Conservation (phyloP, 768 basidiomycete species). For the Pisolithus orientalis region DNA sequence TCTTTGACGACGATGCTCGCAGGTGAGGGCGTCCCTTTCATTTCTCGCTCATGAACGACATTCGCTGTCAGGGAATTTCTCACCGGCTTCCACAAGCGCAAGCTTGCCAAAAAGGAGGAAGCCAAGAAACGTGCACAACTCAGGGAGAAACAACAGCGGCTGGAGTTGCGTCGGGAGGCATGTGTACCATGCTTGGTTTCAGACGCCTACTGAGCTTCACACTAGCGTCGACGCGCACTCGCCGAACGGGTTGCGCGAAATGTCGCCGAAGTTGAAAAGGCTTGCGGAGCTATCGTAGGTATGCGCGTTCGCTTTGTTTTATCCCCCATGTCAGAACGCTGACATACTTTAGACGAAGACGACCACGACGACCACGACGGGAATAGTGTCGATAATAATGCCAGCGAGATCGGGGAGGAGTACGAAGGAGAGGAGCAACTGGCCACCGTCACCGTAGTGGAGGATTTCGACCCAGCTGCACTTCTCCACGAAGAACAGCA, state of each 20-base stretch:
- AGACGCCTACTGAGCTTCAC: slow-evolving; percentile 9
- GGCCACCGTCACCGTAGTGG: slow-evolving; percentile 86
- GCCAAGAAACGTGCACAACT: slow-evolving; percentile 69
- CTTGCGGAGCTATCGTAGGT: slow-evolving; percentile 54
- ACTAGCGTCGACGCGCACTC: slow-evolving; percentile 70
- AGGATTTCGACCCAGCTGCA: slow-evolving; percentile 79
- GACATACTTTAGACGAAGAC: slow-evolving; percentile 20
- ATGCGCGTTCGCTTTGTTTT: slow-evolving; percentile 8
- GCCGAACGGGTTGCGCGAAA: slow-evolving; percentile 75
- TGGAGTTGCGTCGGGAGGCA: slow-evolving; percentile 77
- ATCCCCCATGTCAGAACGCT: slow-evolving; percentile 9
- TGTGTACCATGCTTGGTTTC: slow-evolving; percentile 17
- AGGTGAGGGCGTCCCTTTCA: slow-evolving; percentile 39
- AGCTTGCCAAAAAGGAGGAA: slow-evolving; percentile 75
- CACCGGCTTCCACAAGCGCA: slow-evolving; percentile 92
- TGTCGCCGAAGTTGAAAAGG: slow-evolving; percentile 68
- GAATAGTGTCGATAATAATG: slow-evolving; percentile 34
- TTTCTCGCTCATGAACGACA: slow-evolving; percentile 2
- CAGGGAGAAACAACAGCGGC: slow-evolving; percentile 68
- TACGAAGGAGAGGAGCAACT: slow-evolving; percentile 81
- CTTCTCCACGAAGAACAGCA: slow-evolving; percentile 44
- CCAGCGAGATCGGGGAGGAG: slow-evolving; percentile 49
- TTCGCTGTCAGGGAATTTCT: slow-evolving; percentile 66
- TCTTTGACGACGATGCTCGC: slow-evolving; percentile 85
- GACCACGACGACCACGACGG: slow-evolving; percentile 45